Percentiles rank a stretch among this genome's conserved stretches.
These are phyloP conservation scores for Microcera coccophila DNA, from an alignment of 2,329 filamentous ascomycete genomes.

Conservation along the genomic window DNA sequence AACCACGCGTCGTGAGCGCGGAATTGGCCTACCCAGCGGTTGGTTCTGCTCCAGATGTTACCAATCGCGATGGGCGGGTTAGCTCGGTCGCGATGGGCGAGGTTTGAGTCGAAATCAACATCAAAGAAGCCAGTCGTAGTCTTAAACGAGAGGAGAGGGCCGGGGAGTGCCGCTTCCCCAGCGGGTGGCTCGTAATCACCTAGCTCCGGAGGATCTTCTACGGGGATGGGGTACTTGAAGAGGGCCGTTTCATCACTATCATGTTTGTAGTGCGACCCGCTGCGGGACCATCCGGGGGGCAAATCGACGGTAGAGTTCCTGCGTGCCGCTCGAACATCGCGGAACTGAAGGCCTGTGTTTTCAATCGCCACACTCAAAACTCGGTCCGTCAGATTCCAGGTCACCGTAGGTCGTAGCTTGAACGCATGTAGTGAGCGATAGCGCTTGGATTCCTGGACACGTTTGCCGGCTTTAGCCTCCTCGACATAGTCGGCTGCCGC, in stretches of 20 bases:
- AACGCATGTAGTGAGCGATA: conserved; percentile 37
- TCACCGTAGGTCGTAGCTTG: conserved; percentile 36
- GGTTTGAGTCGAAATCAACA: conserved; percentile 37
- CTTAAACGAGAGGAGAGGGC: conserved; percentile 38
- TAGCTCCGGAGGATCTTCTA: conserved; percentile 31
- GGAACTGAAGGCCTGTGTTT: conserved; percentile 38
- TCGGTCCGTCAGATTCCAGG: conserved; percentile 40
- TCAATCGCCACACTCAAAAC: conserved; percentile 31
- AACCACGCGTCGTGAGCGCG: conserved; percentile 45
- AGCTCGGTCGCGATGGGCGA: conserved; percentile 32
- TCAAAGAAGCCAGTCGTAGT: conserved; percentile 39
- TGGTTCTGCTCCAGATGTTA: conserved; percentile 36
- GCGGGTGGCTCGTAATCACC: conserved; percentile 29
- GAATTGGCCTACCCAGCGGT: conserved; percentile 40
- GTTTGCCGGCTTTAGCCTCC: conserved; percentile 31
- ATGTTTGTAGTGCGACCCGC: conserved; percentile 36
- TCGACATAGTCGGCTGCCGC: conserved; percentile 43
- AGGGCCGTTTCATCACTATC: conserved; percentile 37
- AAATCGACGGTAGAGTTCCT: conserved; percentile 28
- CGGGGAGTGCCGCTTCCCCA: conserved; percentile 33
- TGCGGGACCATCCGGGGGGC: conserved; percentile 39
- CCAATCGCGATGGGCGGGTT: conserved; percentile 42
- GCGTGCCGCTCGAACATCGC: conserved; percentile 34
- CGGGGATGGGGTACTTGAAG: conserved; percentile 42
- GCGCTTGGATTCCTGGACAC: conserved; percentile 32